Evolutionary conservation across 1,284 basidiomycete species (phyloP), one percentile per base, ranked within the genome.

Genomic region (Cryptococcus deneoformans): DNA sequence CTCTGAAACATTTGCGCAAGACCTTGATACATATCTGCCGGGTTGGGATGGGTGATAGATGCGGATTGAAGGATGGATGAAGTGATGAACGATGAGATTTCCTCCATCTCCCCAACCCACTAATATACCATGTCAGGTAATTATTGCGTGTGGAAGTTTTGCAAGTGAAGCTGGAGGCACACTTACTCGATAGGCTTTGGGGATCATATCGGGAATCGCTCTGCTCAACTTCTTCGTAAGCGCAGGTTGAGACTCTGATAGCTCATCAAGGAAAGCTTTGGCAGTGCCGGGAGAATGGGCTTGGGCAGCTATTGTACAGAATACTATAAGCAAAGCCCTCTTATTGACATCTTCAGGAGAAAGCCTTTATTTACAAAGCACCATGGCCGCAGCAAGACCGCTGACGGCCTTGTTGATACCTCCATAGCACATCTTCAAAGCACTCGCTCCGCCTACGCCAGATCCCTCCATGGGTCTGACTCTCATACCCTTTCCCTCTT

Each of bases 101-200:
- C 61, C 46, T 65, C 58, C 63, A 65, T 65, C 59, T 65, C 63
- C 8, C 63, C 63, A 5, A 61, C 59, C 53, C 53, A 63, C 61
- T 63, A 14, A 10, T 42, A 47, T 14, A 29, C 29, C 12, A 50
- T 52, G 14, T 37, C 16, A 45, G 20, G 29, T 39, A 46, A 36
- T 5, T 5, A 35, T 3, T 29, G 29, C 5, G 5, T 5, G 29
- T 29, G 3, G 29, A 29, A 29, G 29, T 29, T 0, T 8, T 7
- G 29, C 10, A 36, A 16, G 53, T 14, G 16, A 20, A n/a, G 29
- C 12, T 37, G 35, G 37, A 46, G 50, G 16, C 10, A 43, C 10
- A 55, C 59, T 49, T 48, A 63, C 62, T 14, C 63, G 55, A 51
- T 65, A 65, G 12, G 63, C 63, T 47, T 65, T 65, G 14, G 35